Evolutionary conservation across 148 eudicot species (phyloP).

Genomic region (Fallopia convolvulus): DNA sequence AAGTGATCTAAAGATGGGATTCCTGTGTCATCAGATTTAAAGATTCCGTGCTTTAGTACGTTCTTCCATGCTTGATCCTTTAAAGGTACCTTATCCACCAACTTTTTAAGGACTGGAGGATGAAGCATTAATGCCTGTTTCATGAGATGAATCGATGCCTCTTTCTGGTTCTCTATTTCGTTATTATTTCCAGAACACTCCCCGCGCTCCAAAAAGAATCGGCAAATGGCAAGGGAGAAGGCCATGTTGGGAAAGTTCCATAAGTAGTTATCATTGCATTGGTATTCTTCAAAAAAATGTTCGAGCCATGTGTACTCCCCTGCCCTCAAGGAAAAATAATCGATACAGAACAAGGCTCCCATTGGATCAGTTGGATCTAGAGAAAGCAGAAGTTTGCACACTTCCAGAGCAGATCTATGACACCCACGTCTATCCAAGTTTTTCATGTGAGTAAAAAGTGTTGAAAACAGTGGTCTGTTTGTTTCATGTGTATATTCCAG

Average conservation of each 20-base stretch:
- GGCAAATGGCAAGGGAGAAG: constrained; percentile 78
- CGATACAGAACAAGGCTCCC: constrained; percentile 80
- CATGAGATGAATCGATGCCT: constrained; percentile 64
- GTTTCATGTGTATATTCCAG: constrained; percentile 63
- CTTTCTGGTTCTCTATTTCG: constrained; percentile 28
- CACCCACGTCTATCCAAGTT: constrained; percentile 93
- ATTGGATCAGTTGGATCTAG: constrained; percentile 84
- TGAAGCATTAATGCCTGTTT: constrained; percentile 97
- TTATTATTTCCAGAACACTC: constrained; percentile 19
- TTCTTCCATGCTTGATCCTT: constrained; percentile 69
- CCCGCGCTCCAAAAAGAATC: constrained; percentile 60
- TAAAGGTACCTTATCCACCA: constrained; percentile 79
- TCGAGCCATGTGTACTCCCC: constrained; percentile 88
- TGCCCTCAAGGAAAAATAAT: constrained; percentile 77
- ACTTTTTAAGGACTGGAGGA: constrained; percentile 65
- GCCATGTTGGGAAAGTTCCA: constrained; percentile 94
- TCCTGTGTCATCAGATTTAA: constrained; percentile 50
- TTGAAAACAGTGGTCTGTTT: constrained; percentile 57
- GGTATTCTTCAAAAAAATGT: constrained; percentile 65
- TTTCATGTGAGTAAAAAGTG: constrained; percentile 81
- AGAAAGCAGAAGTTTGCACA: constrained; percentile 78
- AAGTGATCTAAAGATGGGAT: constrained; percentile 78
- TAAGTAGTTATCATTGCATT: constrained; percentile 55
- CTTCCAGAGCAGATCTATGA: constrained; percentile 91
- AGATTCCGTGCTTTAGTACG: constrained; percentile 46